Evolutionary conservation across 2,329 filamentous ascomycete species (phyloP), one percentile per base, ranked within the genome.

Genomic region (Akanthomyces uredinophilus): DNA sequence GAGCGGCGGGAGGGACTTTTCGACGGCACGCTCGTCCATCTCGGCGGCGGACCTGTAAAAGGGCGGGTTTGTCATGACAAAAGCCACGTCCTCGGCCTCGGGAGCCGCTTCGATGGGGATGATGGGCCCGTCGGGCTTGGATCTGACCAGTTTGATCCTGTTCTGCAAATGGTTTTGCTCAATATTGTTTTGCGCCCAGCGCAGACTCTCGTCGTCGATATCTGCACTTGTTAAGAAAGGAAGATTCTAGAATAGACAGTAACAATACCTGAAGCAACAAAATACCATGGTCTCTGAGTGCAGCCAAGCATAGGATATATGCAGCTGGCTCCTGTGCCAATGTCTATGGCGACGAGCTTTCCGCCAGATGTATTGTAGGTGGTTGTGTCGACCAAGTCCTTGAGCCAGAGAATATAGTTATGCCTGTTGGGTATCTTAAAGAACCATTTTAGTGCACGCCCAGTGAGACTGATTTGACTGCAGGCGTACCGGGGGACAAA

Each of bases 61-160:
- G 0, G 95, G 95, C 0, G 95, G 95, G 67, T 99, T 99, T 66
- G 89, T 94, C 87, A 98, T 96, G 63, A 85, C 87, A 72, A 98
- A 97, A 71, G 94, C 88, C 49, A 96, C 79, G 3, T 65, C 70
- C 8, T 76, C 71, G 2, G 39, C 5, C 5, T 83, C 71, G 24
- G 72, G 74, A 1, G 87, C 70, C 0, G 79, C 79, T 44, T 86
- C 78, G 0, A 92, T 70, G 0, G 89, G 87, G 6, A 98, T 81
- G 1, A 97, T 76, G 0, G 77, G 68, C 41, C 82, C 83, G 0
- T 76, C 70, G 0, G 77, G 67, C 0, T 77, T 73, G 1, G 86
- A 86, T 46, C 81, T 72, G 0, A 91, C 68, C 0, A 96, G 71
- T 4, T 74, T 84, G 62, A 96, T 89, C 0, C 89, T 83, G 7